phyloP scores from a whole-genome alignment of 805 yeast species.

The Ogataea polymorpha region DNA sequence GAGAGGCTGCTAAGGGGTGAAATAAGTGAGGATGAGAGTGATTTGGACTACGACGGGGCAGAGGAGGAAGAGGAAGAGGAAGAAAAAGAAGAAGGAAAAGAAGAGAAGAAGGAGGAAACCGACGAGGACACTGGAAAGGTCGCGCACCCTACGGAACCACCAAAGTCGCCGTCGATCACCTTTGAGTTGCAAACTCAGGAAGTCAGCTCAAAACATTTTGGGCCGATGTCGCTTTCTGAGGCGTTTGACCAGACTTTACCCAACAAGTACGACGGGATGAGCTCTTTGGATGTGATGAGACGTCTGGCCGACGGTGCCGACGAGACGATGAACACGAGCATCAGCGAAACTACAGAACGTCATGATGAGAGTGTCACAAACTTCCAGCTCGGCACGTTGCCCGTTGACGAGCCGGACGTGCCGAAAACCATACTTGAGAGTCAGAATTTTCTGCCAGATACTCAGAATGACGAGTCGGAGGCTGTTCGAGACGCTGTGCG shows the following conservation, averaged over 20 bases:
- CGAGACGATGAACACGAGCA: conserved; percentile 6
- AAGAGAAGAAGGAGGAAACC: conserved; percentile 20
- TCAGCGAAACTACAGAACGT: conserved; percentile 16
- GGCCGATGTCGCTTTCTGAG: conserved; percentile 25
- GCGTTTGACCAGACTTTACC: conserved; percentile 26
- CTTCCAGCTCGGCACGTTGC: conserved; percentile 2
- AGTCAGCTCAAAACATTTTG: neutral
- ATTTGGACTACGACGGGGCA: conserved; percentile 21
- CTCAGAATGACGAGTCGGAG: conserved; percentile 31
- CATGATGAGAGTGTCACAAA: neutral
- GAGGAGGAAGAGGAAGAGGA: conserved; percentile 20
- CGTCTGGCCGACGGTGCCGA: conserved; percentile 17
- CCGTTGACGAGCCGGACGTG: conserved; percentile 13
- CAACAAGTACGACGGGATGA: conserved; percentile 20
- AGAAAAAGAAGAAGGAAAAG: conserved; percentile 7
- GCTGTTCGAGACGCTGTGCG: conserved; percentile 1
- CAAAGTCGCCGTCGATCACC: conserved; percentile 10
- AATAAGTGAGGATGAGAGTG: conserved; percentile 33
- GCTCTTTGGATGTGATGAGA: conserved; percentile 16
- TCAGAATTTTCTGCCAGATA: conserved; percentile 30
- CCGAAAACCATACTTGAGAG: conserved; percentile 22
- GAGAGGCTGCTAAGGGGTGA: conserved; percentile 19
- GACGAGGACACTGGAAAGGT: conserved; percentile 11
- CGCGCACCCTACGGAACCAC: neutral
- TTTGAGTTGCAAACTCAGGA: conserved; percentile 14